Conservation (phyloP, 805 yeast genomes). For the Metahyphopichia silvanorum region DNA sequence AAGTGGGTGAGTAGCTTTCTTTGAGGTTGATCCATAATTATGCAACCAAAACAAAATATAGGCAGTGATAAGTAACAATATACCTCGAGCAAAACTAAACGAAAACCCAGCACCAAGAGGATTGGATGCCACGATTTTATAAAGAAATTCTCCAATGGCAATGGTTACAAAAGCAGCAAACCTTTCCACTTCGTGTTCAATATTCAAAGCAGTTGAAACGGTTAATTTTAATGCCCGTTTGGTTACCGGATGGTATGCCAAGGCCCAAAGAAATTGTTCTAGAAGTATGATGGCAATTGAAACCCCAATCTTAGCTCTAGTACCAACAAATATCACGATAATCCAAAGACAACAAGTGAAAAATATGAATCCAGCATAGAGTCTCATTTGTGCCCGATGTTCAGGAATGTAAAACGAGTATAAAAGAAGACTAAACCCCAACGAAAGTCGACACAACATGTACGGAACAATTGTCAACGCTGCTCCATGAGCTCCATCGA, state of each 20-base stretch:
- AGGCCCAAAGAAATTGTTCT: conserved; percentile 38
- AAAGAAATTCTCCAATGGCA: conserved; percentile 63
- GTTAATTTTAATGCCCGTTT: conserved; percentile 41
- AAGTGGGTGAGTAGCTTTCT: conserved; percentile 50
- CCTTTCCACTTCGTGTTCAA: conserved; percentile 67
- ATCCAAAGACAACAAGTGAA: conserved; percentile 46
- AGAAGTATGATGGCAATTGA: conserved; percentile 36
- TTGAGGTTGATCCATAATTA: conserved; percentile 49
- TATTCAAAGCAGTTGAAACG: conserved; percentile 57
- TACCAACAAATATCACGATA: conserved; percentile 45
- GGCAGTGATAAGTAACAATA: conserved; percentile 46
- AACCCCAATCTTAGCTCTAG: conserved; percentile 45
- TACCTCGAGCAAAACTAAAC: conserved; percentile 43
- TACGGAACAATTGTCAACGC: conserved; percentile 48
- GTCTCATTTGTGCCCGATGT: conserved; percentile 48
- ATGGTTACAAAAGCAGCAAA: conserved; percentile 56
- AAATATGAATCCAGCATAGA: conserved; percentile 29
- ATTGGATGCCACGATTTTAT: conserved; percentile 47
- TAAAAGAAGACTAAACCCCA: conserved; percentile 26
- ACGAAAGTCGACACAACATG: conserved; percentile 43
- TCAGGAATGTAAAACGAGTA: conserved; percentile 48
- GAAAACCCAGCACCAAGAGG: conserved; percentile 48
- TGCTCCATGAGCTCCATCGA: conserved; percentile 33
- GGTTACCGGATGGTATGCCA: conserved; percentile 45
- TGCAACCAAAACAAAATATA: conserved; percentile 53